Evolutionary conservation across 2,329 filamentous ascomycete genomes (phyloP).

Genomic region (Neonectria magnoliae): DNA sequence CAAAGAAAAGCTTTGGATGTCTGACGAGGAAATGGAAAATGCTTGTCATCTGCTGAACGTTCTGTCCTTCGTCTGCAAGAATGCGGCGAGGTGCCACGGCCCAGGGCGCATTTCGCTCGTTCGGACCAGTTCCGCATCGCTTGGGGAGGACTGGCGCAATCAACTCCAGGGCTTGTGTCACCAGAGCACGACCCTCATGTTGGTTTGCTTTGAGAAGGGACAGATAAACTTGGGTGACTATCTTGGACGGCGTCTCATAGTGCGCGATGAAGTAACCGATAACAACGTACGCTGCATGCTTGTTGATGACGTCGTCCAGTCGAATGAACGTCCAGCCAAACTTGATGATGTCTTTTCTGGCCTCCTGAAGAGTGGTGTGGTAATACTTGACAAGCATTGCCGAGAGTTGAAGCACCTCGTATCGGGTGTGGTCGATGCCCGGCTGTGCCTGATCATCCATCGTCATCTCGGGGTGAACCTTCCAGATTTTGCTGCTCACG

Average conservation of each 20-base stretch:
- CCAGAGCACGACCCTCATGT: constrained; percentile 89
- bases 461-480: constrained; percentile 82
- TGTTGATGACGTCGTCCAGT: constrained; percentile 99
- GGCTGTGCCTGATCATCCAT: constrained; percentile 85
- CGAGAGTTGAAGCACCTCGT: constrained; percentile 95
- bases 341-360: constrained; percentile 97
- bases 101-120: constrained; percentile 85
- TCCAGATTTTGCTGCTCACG: constrained; percentile 94
- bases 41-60: constrained; percentile 93
- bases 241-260: constrained; percentile 96
- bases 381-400: constrained; percentile 97
- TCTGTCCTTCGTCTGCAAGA: constrained; percentile 91
- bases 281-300: constrained; percentile 96
- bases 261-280: constrained; percentile 98
- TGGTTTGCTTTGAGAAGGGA: constrained; percentile 92
- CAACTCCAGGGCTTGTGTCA: constrained; percentile 93
- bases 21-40: constrained; percentile 97
- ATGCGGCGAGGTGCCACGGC: constrained; percentile 90
- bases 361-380: constrained; percentile 85
- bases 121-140: constrained; percentile 73
- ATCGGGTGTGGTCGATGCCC: constrained; percentile 93
- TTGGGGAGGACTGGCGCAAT: constrained; percentile 94
- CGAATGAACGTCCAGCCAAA: constrained; percentile 99
- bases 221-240: constrained; percentile 93
- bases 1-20: constrained; percentile 93